Conservation (phyloP, 2,329 filamentous ascomycete species). For the Aureobasidium sp. region DNA sequence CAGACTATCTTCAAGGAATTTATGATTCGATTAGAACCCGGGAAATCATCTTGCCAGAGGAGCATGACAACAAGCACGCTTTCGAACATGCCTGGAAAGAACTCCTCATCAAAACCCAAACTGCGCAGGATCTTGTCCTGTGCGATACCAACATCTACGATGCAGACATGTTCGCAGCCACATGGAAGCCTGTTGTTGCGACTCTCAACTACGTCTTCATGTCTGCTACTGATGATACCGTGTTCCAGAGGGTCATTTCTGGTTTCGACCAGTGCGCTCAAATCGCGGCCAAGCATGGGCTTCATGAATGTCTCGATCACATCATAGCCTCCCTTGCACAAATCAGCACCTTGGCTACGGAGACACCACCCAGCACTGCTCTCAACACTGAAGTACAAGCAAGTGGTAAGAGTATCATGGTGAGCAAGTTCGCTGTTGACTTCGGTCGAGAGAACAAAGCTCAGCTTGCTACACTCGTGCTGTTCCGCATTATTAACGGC, state of each 20-base stretch:
- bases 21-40: constrained; percentile 86
- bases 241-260: constrained; percentile 86
- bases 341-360: constrained; percentile 80
- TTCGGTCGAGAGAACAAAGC: constrained; percentile 90
- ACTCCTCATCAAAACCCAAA: constrained; percentile 74
- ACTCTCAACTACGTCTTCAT: constrained; percentile 98
- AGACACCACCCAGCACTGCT: constrained; percentile 68
- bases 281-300: constrained; percentile 76
- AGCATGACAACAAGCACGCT: constrained; percentile 92
- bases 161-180: constrained; percentile 93
- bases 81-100: constrained; percentile 99
- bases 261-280: constrained; percentile 95
- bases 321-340: constrained; percentile 85
- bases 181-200: constrained; percentile 90
- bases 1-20: constrained; percentile 76
- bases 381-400: constrained; percentile 95
- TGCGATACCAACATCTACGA: constrained; percentile 94
- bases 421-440: constrained; percentile 93
- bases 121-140: constrained; percentile 63
- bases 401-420: constrained; percentile 90
- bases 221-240: constrained; percentile 93
- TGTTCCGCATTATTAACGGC: constrained; percentile 84
- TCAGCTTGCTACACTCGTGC: constrained; percentile 86
- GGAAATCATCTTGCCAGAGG: constrained; percentile 94
- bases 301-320: constrained; percentile 82